Conservation (phyloP, 805 yeast species). For the Pichia californica region DNA sequence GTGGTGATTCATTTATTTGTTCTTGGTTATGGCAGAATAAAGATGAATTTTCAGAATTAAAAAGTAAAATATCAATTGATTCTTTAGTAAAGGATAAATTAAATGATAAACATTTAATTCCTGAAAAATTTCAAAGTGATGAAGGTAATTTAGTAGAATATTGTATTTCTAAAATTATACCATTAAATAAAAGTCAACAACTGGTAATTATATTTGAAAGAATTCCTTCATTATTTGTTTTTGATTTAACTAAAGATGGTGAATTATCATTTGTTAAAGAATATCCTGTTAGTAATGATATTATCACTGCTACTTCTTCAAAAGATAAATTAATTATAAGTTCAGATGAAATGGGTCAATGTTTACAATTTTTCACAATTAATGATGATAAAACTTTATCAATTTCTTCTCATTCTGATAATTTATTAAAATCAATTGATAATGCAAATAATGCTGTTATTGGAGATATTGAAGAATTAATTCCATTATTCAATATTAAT, state of each 20-base stretch:
- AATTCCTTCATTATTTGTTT: constrained; percentile 36
- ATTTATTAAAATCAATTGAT: constrained; percentile 27
- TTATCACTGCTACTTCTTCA: constrained; percentile 23
- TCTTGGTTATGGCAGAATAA: constrained; percentile 70
- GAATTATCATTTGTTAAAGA: constrained; percentile 28
- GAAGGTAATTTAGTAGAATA: constrained; percentile 41
- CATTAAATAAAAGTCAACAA: constrained; percentile 25
- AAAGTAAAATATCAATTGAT: constrained; percentile 31
- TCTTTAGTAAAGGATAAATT: constrained; percentile 39
- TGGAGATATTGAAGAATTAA: constrained; percentile 30
- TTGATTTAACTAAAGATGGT: constrained; percentile 27
- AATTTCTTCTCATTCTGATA: constrained; percentile 13
- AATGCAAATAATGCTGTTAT: constrained; percentile 15
- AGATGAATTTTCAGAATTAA: constrained; percentile 30
- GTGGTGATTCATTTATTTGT: constrained; percentile 76
- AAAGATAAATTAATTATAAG: constrained; percentile 21
- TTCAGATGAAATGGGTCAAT: constrained; percentile 19
- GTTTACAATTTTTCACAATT: constrained; percentile 21
- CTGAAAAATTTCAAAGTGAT: constrained; percentile 56
- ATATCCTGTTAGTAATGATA: constrained; percentile 17
- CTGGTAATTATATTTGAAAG: constrained; percentile 44
- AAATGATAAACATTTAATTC: constrained; percentile 54
- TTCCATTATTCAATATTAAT: constrained; percentile 49
- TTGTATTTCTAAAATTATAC: constrained; percentile 35
- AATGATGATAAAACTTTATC: constrained; percentile 21